These are phyloP conservation scores for Neofusicoccum laricinum DNA, from an alignment of 2,329 filamentous ascomycete species.

Conservation along the genomic window DNA sequence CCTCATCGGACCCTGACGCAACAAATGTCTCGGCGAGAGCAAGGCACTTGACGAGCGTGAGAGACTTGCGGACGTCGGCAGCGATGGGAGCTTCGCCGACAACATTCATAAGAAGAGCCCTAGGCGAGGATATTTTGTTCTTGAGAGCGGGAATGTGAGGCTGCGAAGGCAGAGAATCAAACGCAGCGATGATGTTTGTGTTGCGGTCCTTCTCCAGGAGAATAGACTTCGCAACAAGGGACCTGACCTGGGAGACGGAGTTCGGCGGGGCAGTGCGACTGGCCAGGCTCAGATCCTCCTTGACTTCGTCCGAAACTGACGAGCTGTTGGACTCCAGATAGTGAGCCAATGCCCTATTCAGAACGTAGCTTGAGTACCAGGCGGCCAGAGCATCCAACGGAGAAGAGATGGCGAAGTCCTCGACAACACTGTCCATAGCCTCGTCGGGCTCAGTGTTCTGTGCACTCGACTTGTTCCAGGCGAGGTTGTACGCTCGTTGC, in stretches of 20 bases:
- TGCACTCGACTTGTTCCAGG: conserved; percentile 77
- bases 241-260: conserved; percentile 64
- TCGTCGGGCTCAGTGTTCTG: conserved; percentile 64
- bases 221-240: conserved; percentile 58
- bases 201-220: conserved; percentile 54
- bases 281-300: conserved; percentile 63
- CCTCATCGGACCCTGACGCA: conserved; percentile 20
- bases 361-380: conserved; percentile 77
- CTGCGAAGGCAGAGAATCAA: conserved; percentile 50
- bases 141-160: conserved; percentile 32
- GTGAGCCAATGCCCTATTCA: conserved; percentile 67
- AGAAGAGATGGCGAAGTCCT: conserved; percentile 79
- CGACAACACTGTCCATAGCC: conserved; percentile 78
- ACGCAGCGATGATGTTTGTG: conserved; percentile 50
- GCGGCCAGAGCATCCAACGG: conserved; percentile 87
- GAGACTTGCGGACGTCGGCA: conserved; percentile 55
- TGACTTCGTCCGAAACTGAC: conserved; percentile 40
- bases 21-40: conserved; percentile 45
- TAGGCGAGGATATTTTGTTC: background rate
- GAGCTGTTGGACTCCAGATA: conserved; percentile 51
- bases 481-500: conserved; percentile 83
- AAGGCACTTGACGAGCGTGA: conserved; percentile 59
- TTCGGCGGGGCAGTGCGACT: conserved; percentile 72
- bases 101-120: conserved; percentile 39
- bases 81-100: conserved; percentile 56